phyloP scores from a whole-genome alignment of 305 asterid genomes.

The Plantago coronopus region DNA sequence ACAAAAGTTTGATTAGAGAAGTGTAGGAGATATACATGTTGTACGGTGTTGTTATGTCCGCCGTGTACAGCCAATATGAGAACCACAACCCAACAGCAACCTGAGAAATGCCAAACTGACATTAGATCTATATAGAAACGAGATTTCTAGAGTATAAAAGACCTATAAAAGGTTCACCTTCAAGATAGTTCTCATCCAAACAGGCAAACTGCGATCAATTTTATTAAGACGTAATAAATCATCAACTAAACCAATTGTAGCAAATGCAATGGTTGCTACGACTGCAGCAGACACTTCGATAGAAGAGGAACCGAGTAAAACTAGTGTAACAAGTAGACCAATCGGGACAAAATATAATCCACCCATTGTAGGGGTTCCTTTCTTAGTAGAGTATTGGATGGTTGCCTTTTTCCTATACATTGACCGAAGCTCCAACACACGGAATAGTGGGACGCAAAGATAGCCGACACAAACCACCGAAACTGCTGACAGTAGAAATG shows the following conservation, averaged over 20 bases:
- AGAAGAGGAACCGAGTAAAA: conserved; percentile 59
- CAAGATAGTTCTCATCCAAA: conserved; percentile 53
- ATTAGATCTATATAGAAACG: conserved; percentile 15
- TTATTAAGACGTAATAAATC: conserved; percentile 47
- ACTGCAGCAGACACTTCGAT: conserved; percentile 72
- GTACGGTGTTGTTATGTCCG: conserved; percentile 83
- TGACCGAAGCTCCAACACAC: conserved; percentile 49
- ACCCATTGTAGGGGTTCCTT: conserved; percentile 80
- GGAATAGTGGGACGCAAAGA: conserved; percentile 75
- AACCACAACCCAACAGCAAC: conserved; percentile 61
- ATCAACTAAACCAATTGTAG: conserved; percentile 64
- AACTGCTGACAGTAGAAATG: conserved; percentile 61
- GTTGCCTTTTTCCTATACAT: conserved; percentile 47
- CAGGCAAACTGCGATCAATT: conserved; percentile 39
- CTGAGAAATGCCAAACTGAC: conserved; percentile 38
- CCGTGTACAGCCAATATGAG: conserved; percentile 66
- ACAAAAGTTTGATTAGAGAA: conserved; percentile 62
- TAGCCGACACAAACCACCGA: conserved; percentile 64
- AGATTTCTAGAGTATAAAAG: background rate
- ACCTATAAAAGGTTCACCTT: conserved; percentile 48
- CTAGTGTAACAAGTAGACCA: conserved; percentile 74
- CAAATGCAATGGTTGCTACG: conserved; percentile 60
- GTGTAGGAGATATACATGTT: conserved; percentile 88
- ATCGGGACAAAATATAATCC: conserved; percentile 79
- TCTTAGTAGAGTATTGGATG: conserved; percentile 49